A percentile compares a stretch with the other conserved stretches of the same genome.
Evolutionary conservation across 192 early-diverging fungal species (phyloP).

Genomic region (Kickxella alabastrina): DNA sequence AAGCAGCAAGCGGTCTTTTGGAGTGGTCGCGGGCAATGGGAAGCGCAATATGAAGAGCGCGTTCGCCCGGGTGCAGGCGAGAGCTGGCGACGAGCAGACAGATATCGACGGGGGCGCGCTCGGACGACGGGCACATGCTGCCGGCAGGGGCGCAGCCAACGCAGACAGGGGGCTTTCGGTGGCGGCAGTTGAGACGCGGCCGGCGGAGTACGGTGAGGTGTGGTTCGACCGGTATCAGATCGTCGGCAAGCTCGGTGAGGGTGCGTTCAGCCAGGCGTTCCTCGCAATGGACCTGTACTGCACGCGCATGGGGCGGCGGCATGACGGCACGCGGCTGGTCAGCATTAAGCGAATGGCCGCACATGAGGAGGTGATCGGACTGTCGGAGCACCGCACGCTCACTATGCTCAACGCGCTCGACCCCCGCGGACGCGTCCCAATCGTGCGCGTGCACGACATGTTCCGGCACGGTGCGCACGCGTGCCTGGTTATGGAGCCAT

Average conservation of each 20-base stretch:
- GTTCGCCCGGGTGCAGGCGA: slow-evolving; percentile 34
- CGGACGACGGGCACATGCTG: slow-evolving; percentile 8
- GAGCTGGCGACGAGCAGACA: slow-evolving; percentile 1
- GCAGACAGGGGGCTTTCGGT: not conserved
- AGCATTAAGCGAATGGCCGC: slow-evolving; percentile 44
- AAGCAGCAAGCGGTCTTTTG: not conserved
- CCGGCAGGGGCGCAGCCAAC: not conserved
- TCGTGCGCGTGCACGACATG: slow-evolving; percentile 39
- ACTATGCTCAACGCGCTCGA: slow-evolving; percentile 44
- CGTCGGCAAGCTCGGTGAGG: slow-evolving; percentile 43
- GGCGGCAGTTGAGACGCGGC: slow-evolving; percentile 6
- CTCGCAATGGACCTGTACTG: slow-evolving; percentile 36
- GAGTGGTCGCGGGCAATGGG: not conserved
- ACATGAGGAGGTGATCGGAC: slow-evolving; percentile 37
- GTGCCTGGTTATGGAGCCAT: slow-evolving; percentile 49
- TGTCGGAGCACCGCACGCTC: slow-evolving; percentile 42
- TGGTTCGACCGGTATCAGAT: slow-evolving; percentile 50
- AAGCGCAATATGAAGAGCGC: slow-evolving; percentile 48
- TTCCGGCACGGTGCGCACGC: slow-evolving; percentile 31
- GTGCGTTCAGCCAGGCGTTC: slow-evolving; percentile 50
- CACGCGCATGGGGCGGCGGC: slow-evolving; percentile 38
- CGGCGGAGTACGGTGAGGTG: slow-evolving; percentile 43
- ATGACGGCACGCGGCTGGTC: slow-evolving; percentile 39
- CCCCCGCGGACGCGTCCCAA: slow-evolving; percentile 26
- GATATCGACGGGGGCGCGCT: slow-evolving; percentile 11